These are phyloP conservation scores for Cystobasidium onofrii DNA, from an alignment of 768 basidiomycete genomes.

Conservation along the genomic window DNA sequence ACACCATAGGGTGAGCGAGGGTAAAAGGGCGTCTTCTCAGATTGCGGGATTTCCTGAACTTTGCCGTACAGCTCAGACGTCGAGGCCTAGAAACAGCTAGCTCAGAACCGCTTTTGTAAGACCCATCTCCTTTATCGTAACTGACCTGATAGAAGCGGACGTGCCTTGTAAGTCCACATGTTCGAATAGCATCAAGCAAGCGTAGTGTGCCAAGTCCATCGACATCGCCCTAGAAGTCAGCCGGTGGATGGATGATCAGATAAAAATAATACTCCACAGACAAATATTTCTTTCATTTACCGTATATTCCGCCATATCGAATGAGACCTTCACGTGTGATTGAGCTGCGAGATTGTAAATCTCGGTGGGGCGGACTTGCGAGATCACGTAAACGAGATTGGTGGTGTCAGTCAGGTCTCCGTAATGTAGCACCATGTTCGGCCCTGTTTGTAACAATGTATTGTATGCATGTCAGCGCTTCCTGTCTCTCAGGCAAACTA, in stretches of 20 bases:
- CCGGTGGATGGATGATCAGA: not conserved
- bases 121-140: too few species aligned
- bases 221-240: constrained; percentile 60
- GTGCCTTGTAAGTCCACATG: constrained; percentile 86
- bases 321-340: constrained; percentile 97
- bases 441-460: constrained; percentile 31
- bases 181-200: constrained; percentile 89
- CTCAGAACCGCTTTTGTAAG: not conserved
- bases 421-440: constrained; percentile 46
- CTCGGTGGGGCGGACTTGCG: constrained; percentile 87
- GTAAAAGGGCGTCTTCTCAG: constrained; percentile 94
- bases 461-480: too few species aligned
- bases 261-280: too few species aligned
- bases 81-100: constrained; percentile 53
- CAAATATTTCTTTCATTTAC: constrained; percentile 36
- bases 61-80: constrained; percentile 96
- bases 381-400: constrained; percentile 92
- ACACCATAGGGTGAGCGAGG: constrained; percentile 95
- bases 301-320: constrained; percentile 99
- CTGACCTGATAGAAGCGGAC: constrained; percentile 77
- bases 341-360: constrained; percentile 97
- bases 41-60: constrained; percentile 89
- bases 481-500: not conserved
- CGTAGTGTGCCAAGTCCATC: constrained; percentile 91
- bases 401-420: constrained; percentile 81